Evolutionary conservation across 208 protist species (phyloP).

Genomic region (Lotmaria passim): DNA sequence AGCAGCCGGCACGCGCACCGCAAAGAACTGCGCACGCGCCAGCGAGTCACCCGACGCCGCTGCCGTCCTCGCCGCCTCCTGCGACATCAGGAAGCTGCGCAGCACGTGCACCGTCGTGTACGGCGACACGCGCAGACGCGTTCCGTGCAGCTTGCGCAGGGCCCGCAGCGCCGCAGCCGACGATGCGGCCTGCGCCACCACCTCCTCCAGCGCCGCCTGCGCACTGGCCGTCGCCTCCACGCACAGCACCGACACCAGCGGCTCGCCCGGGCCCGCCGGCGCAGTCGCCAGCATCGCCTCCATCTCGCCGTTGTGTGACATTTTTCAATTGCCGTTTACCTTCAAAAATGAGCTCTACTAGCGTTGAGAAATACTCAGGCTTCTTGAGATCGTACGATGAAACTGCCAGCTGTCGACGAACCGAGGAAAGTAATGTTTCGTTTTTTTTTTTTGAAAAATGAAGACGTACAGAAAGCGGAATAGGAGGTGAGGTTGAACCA

Average conservation of each 20-base stretch:
- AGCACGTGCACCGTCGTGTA: conserved; percentile 28
- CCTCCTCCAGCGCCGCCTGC: conserved; percentile 19
- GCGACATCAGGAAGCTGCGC: conserved; percentile 18
- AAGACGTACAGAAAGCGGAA: too few species aligned
- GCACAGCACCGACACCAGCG: conserved; percentile 22
- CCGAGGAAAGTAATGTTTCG: too few species aligned
- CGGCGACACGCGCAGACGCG: conserved; percentile 20
- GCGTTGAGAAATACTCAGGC: too few species aligned
- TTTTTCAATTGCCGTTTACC: too few species aligned
- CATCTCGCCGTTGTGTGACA: conserved; percentile 19
- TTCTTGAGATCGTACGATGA: too few species aligned
- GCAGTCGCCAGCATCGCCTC: conserved; percentile 23
- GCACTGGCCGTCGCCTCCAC: conserved; percentile 19
- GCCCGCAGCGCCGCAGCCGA: conserved; percentile 1
- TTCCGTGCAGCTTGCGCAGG: conserved; percentile 23
- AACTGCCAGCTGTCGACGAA: too few species aligned
- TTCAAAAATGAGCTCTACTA: too few species aligned
- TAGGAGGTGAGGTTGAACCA: too few species aligned
- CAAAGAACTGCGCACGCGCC: conserved; percentile 27
- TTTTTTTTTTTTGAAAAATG: too few species aligned
- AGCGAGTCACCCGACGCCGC: neutral
- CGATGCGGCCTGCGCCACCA: neutral
- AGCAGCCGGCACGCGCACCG: conserved; percentile 11
- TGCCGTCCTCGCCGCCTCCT: conserved; percentile 14
- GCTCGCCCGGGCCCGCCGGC: conserved; percentile 2